Conservation (phyloP, 1,284 basidiomycete species). For the Trichosporon sp. region DNA sequence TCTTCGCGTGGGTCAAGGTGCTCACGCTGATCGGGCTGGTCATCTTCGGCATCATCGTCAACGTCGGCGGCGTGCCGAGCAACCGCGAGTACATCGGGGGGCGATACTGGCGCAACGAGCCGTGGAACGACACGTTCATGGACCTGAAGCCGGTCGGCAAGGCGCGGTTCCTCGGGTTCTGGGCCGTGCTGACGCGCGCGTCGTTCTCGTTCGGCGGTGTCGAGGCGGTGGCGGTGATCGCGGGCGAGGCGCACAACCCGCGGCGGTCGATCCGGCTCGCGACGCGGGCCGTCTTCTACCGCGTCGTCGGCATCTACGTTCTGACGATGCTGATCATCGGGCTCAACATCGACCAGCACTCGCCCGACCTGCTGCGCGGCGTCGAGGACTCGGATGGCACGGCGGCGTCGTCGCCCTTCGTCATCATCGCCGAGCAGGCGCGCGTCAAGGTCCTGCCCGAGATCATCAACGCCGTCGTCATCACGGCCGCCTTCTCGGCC, state of each 20-base stretch:
- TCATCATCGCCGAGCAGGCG: constrained; percentile 62
- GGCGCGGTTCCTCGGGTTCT: constrained; percentile 58
- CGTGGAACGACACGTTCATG: constrained; percentile 42
- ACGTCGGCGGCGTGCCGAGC: constrained; percentile 66
- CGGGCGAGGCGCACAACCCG: constrained; percentile 56
- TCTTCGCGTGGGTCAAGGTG: constrained; percentile 63
- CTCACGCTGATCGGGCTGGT: constrained; percentile 56
- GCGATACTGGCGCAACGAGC: constrained; percentile 61
- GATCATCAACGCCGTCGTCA: constrained; percentile 62
- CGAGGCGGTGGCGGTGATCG: constrained; percentile 49
- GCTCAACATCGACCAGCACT: constrained; percentile 49
- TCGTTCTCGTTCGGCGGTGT: constrained; percentile 39
- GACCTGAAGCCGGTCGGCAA: constrained; percentile 16
- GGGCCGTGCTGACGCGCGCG: constrained; percentile 56
- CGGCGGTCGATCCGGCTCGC: constrained; percentile 67
- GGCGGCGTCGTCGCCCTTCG: constrained; percentile 72
- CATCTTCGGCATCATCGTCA: constrained; percentile 62
- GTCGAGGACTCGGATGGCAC: constrained; percentile 37
- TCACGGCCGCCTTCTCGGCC: constrained; percentile 55
- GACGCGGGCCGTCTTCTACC: constrained; percentile 64
- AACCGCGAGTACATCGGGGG: constrained; percentile 49
- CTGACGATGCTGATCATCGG: constrained; percentile 16
- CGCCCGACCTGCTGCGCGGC: constrained; percentile 43
- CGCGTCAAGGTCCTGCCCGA: constrained; percentile 69
- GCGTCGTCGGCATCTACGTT: constrained; percentile 62